Conservation (phyloP, 148 eudicot species). For the Diospyros kaki region DNA sequence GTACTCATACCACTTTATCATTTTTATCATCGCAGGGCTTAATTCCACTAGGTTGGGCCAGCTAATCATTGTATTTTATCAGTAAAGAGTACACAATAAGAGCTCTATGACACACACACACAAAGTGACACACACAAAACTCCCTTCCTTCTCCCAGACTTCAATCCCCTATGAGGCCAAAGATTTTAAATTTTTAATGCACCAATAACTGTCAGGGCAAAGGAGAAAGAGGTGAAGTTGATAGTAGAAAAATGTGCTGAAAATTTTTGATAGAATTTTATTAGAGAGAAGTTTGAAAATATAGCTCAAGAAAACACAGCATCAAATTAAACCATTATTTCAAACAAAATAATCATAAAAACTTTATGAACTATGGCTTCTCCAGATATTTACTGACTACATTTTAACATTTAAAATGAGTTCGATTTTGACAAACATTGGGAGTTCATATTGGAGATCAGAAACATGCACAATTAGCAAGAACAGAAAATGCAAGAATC, state of each 20-base stretch:
- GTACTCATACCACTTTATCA: too few relatives aligned
- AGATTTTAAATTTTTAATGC: too few relatives aligned
- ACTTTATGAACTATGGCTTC: neutral
- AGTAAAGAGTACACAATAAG: too few relatives aligned
- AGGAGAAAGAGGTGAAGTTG: too few relatives aligned
- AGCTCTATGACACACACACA: too few relatives aligned
- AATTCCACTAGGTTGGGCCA: too few relatives aligned
- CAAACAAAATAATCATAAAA: conserved; percentile 4
- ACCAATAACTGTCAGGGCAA: too few relatives aligned
- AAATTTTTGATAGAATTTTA: neutral
- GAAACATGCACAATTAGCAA: neutral
- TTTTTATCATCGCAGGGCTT: too few relatives aligned
- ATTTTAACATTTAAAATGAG: conserved; percentile 4
- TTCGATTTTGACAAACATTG: neutral
- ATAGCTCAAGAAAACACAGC: neutral
- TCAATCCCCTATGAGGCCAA: neutral
- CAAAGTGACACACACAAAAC: too few relatives aligned
- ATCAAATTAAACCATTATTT: neutral
- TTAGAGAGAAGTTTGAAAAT: neutral
- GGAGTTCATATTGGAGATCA: neutral
- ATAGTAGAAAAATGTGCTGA: neutral
- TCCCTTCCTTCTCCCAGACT: neutral
- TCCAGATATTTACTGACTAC: neutral
- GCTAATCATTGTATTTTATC: too few relatives aligned
- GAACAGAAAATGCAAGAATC: neutral